These are phyloP conservation scores for Amoebophrya sp. DNA, from an alignment of 169 alveolate species.

Conservation along the genomic window DNA sequence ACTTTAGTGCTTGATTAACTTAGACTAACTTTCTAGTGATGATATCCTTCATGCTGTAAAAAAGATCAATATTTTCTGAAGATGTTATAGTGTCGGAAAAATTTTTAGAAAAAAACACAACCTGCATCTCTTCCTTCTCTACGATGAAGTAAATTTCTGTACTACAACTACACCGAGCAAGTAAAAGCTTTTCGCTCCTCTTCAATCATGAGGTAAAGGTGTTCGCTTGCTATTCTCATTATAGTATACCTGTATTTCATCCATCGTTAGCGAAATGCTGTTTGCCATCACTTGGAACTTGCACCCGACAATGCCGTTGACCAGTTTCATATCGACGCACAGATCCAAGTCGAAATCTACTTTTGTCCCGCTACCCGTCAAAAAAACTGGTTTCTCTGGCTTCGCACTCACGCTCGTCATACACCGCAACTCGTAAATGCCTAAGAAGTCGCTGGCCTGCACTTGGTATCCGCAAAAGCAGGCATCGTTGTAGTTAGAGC, in stretches of 20 bases:
- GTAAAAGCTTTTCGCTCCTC: no score
- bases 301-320: slow-evolving; percentile 1
- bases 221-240: no score
- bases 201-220: no score
- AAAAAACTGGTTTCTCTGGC: background rate
- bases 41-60: no score
- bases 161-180: no score
- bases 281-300: background rate
- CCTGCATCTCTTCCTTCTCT: no score
- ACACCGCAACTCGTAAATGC: background rate
- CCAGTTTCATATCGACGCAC: background rate
- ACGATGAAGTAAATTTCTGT: no score
- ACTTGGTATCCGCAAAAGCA: background rate
- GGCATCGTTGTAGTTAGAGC: slow-evolving; percentile 3
- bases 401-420: background rate
- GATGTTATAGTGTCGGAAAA: no score
- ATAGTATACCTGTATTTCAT: slow-evolving; percentile 17
- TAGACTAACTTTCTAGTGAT: no score
- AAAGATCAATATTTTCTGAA: no score
- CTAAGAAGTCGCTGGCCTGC: background rate
- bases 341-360: background rate
- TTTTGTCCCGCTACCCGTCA: background rate
- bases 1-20: no score
- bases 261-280: background rate
- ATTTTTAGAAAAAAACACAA: no score